Base-by-base conservation (phyloP, 768 basidiomycete genomes). In the Podaxis sp. region DNA sequence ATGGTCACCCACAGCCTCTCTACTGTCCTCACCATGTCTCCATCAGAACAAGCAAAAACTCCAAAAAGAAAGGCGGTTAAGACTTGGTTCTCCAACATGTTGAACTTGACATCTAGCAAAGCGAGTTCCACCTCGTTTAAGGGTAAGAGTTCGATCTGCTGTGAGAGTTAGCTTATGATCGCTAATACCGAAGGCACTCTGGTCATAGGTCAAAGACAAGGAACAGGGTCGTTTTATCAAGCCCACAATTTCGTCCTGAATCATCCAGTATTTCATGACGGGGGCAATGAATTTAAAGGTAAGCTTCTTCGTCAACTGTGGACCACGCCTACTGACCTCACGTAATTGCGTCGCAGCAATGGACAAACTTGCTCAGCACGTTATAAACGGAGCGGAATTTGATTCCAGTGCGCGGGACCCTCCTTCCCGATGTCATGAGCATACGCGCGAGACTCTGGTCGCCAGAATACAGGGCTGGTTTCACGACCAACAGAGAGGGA, bases 381-480 rank as follows among this genome's bases (percentile, higher is more conserved):
- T 50, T 24, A 12, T 50, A 11, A 50, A 8, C 8, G 49, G 24
- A 1, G 20, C 49, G 3, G 49, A 50, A 22, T 60, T 67, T 4
- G 62, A 71, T 56, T 67, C 67, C 10, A 51, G 55, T 0, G 68
- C 65, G 33, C 66, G 67, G 13, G 61, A 55, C 24, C 58, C 64
- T 15, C 65, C 67, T 17, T 64, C 69, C 2, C 59, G 50, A 49
- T 72, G 69, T 54, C 65, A 68, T 41, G 64, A 63, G 20, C 58
- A 64, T 17, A 72, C 71, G 1, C 64, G 71, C 1, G 30, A 48
- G 12, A 33, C 15, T n/a, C 59, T 70, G 8, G 49, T 64, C 7
- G 30, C 53, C 1, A 12, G 53, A 4, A 63, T 67, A 26, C 20
- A 38, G 37, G 52, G 49, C 22, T 67, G 67, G 66, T 50, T 64